Evolutionary conservation across 352 stramenopile genomes (phyloP), one percentile per base, ranked within the genome.

Genomic region (Pythium folliculosum): DNA sequence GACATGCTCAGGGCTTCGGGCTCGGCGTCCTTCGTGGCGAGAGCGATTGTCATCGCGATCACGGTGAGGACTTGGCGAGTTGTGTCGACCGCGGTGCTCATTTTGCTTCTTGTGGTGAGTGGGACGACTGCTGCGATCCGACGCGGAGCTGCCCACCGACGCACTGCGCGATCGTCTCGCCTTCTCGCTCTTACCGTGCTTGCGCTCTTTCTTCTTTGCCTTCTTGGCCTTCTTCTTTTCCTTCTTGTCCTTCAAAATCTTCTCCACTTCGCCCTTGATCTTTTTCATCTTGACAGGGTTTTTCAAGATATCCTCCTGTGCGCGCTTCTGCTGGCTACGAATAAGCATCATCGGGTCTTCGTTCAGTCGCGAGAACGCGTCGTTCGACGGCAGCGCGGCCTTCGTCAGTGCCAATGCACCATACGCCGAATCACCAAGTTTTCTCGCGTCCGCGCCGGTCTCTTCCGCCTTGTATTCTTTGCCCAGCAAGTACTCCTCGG

Each of bases 281-380:
- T 76, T 86, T 49, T 79, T 88, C 88, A 94, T 95, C 67, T 97
- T 96, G 44, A 97, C 89, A 8, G 97, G 83, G 65, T 91, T 92
- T 73, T 96, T 97, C 32, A 96, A 60, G 12, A 96, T 89, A 73
- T 80, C 94, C 76, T 91, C 91, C 63, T 82, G 73, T 78, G 82
- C 76, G 67, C 72, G 67, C 71, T 87, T 78, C 82, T 97, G 87
- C 40, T 88, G 79, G 56, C 88, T 92, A n/a, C 82, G 80, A 40
- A 99, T 98, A 19, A 95, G 66, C 85, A 98, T 98, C 94, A 99
- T 98, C 2, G 96, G 96, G 77, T 99, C 96, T 69, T 99, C 96
- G 37, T 98, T 90, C 30, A 97, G 75, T 22, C 96, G 72, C 50
- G 94, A 95, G 77, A 99, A 99, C 19, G 84, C 72, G 67, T 98